Evolutionary conservation across 1,139 yeast species (phyloP).

Genomic region (Candida sp.): DNA sequence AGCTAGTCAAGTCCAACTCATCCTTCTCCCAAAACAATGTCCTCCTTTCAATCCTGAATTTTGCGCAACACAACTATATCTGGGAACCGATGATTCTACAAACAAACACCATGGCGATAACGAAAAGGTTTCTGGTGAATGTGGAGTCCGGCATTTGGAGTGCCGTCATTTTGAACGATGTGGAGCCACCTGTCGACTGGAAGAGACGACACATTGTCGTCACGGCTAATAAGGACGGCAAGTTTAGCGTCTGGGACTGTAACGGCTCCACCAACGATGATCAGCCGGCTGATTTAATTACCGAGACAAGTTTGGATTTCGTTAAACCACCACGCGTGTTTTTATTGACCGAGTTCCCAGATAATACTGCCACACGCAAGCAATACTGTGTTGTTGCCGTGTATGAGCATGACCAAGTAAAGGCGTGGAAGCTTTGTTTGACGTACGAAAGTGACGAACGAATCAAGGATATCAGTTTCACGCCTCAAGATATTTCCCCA

Average conservation of each 20-base stretch:
- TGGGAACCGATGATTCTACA: slow-evolving; percentile 58
- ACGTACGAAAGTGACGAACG: slow-evolving; percentile 18
- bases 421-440: slow-evolving; percentile 32
- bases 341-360: slow-evolving; percentile 23
- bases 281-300: slow-evolving; percentile 28
- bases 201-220: slow-evolving; percentile 43
- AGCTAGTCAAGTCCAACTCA: slow-evolving; percentile 59
- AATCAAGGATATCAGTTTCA: slow-evolving; percentile 20
- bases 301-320: slow-evolving; percentile 18
- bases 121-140: slow-evolving; percentile 40
- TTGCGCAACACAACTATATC: slow-evolving; percentile 59
- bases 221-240: slow-evolving; percentile 58
- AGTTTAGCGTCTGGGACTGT: slow-evolving; percentile 72
- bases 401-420: slow-evolving; percentile 26
- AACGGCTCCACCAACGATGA: slow-evolving; percentile 33
- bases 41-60: slow-evolving; percentile 44
- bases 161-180: slow-evolving; percentile 39
- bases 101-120: slow-evolving; percentile 29
- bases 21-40: slow-evolving; percentile 27
- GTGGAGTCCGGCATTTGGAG: slow-evolving; percentile 26
- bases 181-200: slow-evolving; percentile 19
- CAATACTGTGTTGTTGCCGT: slow-evolving; percentile 30
- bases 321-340: slow-evolving; percentile 29
- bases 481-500: slow-evolving; percentile 25
- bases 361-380: slow-evolving; percentile 7